phyloP scores from a whole-genome alignment of 2,329 filamentous ascomycete species.

The Fusarium sacchari region DNA sequence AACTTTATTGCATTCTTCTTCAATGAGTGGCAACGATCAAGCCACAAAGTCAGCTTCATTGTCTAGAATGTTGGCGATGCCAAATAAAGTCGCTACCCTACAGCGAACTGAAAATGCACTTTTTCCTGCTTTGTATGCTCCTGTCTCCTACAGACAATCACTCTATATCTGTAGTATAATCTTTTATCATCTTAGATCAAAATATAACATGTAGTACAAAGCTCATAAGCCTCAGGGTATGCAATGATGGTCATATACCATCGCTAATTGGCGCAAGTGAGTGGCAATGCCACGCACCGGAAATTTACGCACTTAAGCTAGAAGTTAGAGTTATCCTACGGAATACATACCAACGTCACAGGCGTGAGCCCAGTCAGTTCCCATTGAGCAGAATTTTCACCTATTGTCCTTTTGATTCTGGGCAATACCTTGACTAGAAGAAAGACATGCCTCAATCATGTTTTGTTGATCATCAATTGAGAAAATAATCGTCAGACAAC shows the following conservation, averaged over 20 bases:
- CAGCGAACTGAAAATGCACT: rapidly evolving
- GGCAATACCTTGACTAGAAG: rapidly evolving
- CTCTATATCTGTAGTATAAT: rapidly evolving
- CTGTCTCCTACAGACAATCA: rapidly evolving
- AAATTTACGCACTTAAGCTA: background rate
- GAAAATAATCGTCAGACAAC: rapidly evolving
- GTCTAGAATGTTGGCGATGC: background rate
- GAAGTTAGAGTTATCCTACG: background rate
- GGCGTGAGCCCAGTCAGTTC: background rate
- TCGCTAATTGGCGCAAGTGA: rapidly evolving
- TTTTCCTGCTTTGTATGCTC: rapidly evolving
- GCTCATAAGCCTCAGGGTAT: rapidly evolving
- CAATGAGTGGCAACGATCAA: rapidly evolving
- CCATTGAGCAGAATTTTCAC: rapidly evolving
- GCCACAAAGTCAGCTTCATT: background rate
- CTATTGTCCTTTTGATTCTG: rapidly evolving
- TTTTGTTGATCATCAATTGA: background rate
- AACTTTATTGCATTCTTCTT: background rate
- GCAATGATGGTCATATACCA: rapidly evolving
- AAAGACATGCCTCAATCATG: rapidly evolving
- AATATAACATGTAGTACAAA: rapidly evolving
- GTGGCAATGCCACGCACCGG: rapidly evolving
- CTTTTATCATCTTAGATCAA: rapidly evolving
- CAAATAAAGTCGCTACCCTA: background rate
- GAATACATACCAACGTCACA: background rate